phyloP scores from a whole-genome alignment of 2,329 filamentous ascomycete species.

The Clathrospora elynae region DNA sequence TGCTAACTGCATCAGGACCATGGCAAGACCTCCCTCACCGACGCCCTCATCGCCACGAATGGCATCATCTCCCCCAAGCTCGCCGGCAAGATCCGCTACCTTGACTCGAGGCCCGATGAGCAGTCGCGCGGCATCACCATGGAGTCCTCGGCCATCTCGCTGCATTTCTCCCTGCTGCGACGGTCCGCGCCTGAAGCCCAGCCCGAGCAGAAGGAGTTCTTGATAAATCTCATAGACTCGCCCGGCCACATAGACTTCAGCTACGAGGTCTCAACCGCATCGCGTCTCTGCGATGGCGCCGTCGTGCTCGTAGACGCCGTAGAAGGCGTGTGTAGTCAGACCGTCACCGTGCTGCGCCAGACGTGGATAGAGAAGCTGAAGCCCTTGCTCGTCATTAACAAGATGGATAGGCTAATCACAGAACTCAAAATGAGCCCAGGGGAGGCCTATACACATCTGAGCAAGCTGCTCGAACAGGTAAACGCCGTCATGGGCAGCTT shows the following conservation, averaged over 20 bases:
- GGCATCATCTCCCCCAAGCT: constrained; percentile 98
- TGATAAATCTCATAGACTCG: constrained; percentile 97
- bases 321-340: constrained; percentile 97
- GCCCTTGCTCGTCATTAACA: constrained; percentile 94
- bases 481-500: constrained; percentile 98
- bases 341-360: constrained; percentile 92
- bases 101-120: constrained; percentile 95
- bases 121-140: constrained; percentile 98
- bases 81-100: constrained; percentile 95
- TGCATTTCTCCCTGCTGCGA: constrained; percentile 91
- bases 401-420: constrained; percentile 92
- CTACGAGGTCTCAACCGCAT: constrained; percentile 95
- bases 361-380: constrained; percentile 96
- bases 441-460: constrained; percentile 89
- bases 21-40: constrained; percentile 96
- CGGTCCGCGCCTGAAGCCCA: constrained; percentile 69
- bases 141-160: constrained; percentile 97
- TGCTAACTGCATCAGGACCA: constrained; percentile 64
- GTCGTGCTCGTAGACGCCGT: constrained; percentile 95
- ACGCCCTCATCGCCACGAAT: constrained; percentile 96
- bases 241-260: constrained; percentile 99
- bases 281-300: constrained; percentile 89
- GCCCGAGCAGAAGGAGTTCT: constrained; percentile 81
- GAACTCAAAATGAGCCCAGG: constrained; percentile 91
- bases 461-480: constrained; percentile 89